Base-by-base conservation (phyloP, 192 early-diverging fungal species). In the Coemansia sp. region DNA sequence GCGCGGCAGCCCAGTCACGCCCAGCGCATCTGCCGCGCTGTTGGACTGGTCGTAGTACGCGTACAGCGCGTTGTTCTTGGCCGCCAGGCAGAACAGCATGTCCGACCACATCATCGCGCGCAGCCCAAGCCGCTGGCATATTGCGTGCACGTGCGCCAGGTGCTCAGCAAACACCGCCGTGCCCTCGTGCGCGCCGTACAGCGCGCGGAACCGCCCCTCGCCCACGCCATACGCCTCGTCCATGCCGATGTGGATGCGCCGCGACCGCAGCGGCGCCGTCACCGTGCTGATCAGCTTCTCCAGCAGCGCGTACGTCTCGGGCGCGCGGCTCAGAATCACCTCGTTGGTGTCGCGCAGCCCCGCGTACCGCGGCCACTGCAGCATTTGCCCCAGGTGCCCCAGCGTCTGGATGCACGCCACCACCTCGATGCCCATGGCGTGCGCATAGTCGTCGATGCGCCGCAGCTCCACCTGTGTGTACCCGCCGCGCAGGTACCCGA, bases 361-460 rank as follows among this genome's bases (percentile, higher is more conserved):
- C 14, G 85, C 78, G 53, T 85, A 94, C 36, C 80, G 72, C 11
- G 91, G 90, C 92, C 92, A 94, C 65, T 93, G 91, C 40, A 94
- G 67, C 17, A 93, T 82, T 59, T 94, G 92, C 1, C 92, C 92
- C 48, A 94, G 55, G 55, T 94, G 92, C 4, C 92, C 92, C 49
- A 94, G 64, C 9, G 89, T 93, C 68, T 94, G 92, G 32, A 94
- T 94, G 54, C 91, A 93, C 14, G 92, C 82, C 18, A 94, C 83
- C 4, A 92, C 84, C 58, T 93, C 91, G 27, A 93, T 86, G 9
- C 91, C 91, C 54, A 85, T 77, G 34, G 29, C 44, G 64, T 56
- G 73, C 1, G 90, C 90, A 47, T 91, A 90, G 49, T 91, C 81
- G 49, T 94, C 92, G 35, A 94, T 85, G 17, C 57, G 55, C 0